A percentile compares a stretch with the other conserved stretches of the same genome.
Conservation (phyloP, 768 basidiomycete genomes). For the Phylloporus sp. region DNA sequence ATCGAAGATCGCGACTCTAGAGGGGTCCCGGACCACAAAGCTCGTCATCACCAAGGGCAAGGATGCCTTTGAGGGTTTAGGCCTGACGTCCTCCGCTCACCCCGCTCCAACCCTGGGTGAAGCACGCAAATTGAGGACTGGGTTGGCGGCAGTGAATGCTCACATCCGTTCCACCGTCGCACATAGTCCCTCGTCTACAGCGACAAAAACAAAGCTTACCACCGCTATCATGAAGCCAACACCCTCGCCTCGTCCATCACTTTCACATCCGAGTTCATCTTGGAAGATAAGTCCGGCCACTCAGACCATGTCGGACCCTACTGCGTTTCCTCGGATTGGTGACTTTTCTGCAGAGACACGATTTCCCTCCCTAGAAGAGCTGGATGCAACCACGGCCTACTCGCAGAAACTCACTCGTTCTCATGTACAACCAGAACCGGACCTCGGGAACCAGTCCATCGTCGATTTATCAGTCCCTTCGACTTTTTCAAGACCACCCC, state of each 20-base stretch:
- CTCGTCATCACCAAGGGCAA: constrained; percentile 39
- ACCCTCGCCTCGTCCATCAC: constrained; percentile 29
- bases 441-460: constrained; percentile 12
- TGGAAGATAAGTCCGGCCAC: constrained; percentile 16
- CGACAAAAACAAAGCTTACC: constrained; percentile 18
- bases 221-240: constrained; percentile 17
- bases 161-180: constrained; percentile 21
- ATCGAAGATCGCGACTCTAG: constrained; percentile 24
- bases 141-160: constrained; percentile 50
- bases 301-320: constrained; percentile 32
- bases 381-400: constrained; percentile 52
- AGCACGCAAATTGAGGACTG: constrained; percentile 66
- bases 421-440: constrained; percentile 14
- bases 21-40: constrained; percentile 30
- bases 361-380: constrained; percentile 84
- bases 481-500: constrained; percentile 20
- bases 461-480: constrained; percentile 22
- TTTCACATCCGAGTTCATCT: constrained; percentile 13
- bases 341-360: constrained; percentile 59
- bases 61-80: constrained; percentile 80
- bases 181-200: constrained; percentile 13
- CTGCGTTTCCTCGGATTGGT: constrained; percentile 34
- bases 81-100: constrained; percentile 40
- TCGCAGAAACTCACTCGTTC: constrained; percentile 20
- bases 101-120: constrained; percentile 69